Conservation (phyloP, 169 alveolate species). For the Babesia bigemina region DNA sequence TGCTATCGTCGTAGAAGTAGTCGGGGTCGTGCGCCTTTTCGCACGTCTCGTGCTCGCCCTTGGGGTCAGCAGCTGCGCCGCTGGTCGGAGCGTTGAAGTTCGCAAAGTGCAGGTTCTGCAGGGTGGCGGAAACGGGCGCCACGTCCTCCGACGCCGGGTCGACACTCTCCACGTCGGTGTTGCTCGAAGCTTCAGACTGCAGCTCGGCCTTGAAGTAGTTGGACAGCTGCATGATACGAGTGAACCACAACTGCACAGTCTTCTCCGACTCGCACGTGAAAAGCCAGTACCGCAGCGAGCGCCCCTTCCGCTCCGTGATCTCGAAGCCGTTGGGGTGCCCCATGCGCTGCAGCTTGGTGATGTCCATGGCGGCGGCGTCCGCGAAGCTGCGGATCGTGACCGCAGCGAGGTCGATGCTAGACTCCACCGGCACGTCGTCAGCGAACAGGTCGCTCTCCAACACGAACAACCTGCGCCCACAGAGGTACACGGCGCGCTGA, state of each 20-base stretch:
- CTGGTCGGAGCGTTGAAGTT: not conserved
- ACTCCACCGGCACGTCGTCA: constrained; percentile 49
- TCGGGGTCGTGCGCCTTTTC: constrained; percentile 28
- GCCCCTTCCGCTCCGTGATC: constrained; percentile 29
- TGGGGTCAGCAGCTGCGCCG: constrained; percentile 14
- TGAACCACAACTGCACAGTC: constrained; percentile 42
- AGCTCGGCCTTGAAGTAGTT: not conserved
- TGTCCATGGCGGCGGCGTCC: constrained; percentile 40
- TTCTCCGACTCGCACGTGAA: constrained; percentile 59
- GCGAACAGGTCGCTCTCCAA: constrained; percentile 35
- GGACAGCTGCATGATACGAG: constrained; percentile 1
- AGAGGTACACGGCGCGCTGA: constrained; percentile 52
- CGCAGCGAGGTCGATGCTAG: constrained; percentile 56
- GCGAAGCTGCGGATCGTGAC: constrained; percentile 29
- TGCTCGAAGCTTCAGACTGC: not conserved
- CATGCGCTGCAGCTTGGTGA: constrained; percentile 49
- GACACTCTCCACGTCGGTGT: not conserved
- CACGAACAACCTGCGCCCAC: constrained; percentile 34
- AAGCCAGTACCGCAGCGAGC: constrained; percentile 42
- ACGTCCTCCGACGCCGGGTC: not conserved
- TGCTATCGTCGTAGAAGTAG: constrained; percentile 26
- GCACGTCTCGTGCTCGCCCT: constrained; percentile 35
- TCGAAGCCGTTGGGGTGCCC: constrained; percentile 67
- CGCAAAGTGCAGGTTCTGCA: constrained; percentile 10
- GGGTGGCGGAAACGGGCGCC: constrained; percentile 4